Evolutionary conservation across 768 basidiomycete genomes (phyloP).

Genomic region (Obba rivulosa): DNA sequence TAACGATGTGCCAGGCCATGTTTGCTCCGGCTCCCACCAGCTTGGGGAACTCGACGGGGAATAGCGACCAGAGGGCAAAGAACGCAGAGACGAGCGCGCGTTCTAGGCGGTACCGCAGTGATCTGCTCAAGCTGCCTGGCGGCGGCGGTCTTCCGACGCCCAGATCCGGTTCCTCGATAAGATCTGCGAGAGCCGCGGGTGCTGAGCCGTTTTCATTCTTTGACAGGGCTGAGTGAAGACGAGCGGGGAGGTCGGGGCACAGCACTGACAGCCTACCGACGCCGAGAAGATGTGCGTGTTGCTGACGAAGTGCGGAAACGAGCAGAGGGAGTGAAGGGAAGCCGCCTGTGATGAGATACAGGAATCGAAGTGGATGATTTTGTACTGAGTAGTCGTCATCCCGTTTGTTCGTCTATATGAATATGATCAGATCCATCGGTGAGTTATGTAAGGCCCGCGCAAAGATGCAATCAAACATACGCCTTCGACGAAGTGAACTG

Average conservation of each 20-base stretch:
- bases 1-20: slow-evolving; percentile 64
- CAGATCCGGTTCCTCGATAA: background rate
- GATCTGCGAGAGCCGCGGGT: slow-evolving; percentile 1
- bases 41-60: slow-evolving; percentile 39
- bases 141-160: slow-evolving; percentile 1
- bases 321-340: slow-evolving; percentile 57
- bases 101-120: slow-evolving; percentile 8
- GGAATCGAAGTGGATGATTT: slow-evolving; percentile 32
- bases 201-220: background rate
- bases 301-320: slow-evolving; percentile 41
- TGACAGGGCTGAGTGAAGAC: slow-evolving; percentile 1
- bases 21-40: slow-evolving; percentile 60
- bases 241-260: slow-evolving; percentile 39
- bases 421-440: background rate
- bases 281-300: slow-evolving; percentile 71
- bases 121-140: background rate
- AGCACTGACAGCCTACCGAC: slow-evolving; percentile 64
- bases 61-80: slow-evolving; percentile 9
- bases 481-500: slow-evolving; percentile 78
- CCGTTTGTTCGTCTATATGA: slow-evolving; percentile 43
- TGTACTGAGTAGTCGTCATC: slow-evolving; percentile 54
- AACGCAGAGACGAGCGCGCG: slow-evolving; percentile 12
- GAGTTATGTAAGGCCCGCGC: no score
- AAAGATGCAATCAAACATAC: background rate
- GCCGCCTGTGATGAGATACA: slow-evolving; percentile 79